These are phyloP conservation scores for Clonostachys solani DNA, from an alignment of 2,329 filamentous ascomycete genomes.

Conservation along the genomic window DNA sequence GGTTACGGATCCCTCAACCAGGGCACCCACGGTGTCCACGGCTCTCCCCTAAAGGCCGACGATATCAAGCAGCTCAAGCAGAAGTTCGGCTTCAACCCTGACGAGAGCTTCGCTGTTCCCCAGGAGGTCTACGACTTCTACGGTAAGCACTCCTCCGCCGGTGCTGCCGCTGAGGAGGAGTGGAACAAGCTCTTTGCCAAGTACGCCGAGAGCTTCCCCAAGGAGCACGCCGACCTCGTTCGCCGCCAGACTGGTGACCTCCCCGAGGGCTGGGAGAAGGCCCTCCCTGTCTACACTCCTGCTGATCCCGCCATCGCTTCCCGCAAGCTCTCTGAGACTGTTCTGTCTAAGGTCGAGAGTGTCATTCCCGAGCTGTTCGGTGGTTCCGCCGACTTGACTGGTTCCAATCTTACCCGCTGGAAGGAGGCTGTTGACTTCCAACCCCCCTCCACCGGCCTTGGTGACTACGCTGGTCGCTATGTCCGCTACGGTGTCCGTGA, in stretches of 20 bases:
- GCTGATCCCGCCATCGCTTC: slow-evolving; percentile 81
- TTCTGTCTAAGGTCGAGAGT: slow-evolving; percentile 82
- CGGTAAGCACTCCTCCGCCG: slow-evolving; percentile 77
- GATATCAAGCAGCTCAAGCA: slow-evolving; percentile 91
- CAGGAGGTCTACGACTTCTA: slow-evolving; percentile 93
- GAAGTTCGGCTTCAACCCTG: slow-evolving; percentile 94
- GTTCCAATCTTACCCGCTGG: slow-evolving; percentile 98
- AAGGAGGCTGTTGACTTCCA: slow-evolving; percentile 98
- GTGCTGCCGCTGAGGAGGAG: slow-evolving; percentile 85
- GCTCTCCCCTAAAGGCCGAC: slow-evolving; percentile 90
- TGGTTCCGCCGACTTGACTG: slow-evolving; percentile 95
- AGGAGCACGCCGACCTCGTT: slow-evolving; percentile 74
- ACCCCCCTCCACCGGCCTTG: slow-evolving; percentile 78
- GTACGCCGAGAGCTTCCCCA: slow-evolving; percentile 74
- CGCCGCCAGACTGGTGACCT: slow-evolving; percentile 81
- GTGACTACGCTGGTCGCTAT: slow-evolving; percentile 88
- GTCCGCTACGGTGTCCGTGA: slow-evolving; percentile 89
- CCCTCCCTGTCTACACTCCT: slow-evolving; percentile 85
- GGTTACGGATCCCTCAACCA: slow-evolving; percentile 91
- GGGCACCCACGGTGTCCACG: slow-evolving; percentile 94
- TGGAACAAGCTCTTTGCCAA: slow-evolving; percentile 93
- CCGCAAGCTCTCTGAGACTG: slow-evolving; percentile 92
- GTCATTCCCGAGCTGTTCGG: slow-evolving; percentile 87
- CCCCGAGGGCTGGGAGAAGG: slow-evolving; percentile 95
- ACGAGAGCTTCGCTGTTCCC: slow-evolving; percentile 88